Evolutionary conservation across 768 basidiomycete genomes (phyloP).

Genomic region (Hortiboletus campestris): DNA sequence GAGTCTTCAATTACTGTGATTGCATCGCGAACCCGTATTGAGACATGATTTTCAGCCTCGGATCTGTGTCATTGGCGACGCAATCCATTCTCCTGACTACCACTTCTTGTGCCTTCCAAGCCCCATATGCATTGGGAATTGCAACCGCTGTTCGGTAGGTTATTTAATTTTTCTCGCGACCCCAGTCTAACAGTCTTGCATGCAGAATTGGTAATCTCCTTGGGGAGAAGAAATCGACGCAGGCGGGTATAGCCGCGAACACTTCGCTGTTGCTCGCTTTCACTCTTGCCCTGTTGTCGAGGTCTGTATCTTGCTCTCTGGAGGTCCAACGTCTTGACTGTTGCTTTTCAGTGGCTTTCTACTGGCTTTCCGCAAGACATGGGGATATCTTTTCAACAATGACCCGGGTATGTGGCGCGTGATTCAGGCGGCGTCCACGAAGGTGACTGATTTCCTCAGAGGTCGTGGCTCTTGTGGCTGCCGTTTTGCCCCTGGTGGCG

Average conservation of each 20-base stretch:
- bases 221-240: not conserved
- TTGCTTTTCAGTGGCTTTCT: too few species aligned
- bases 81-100: not conserved
- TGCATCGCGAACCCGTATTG: too few species aligned
- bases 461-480: not conserved
- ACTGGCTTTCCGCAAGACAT: too few species aligned
- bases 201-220: not conserved
- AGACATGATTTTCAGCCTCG: too few species aligned
- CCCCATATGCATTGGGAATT: not conserved
- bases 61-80: not conserved
- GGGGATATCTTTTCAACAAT: not conserved
- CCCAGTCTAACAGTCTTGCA: too few species aligned
- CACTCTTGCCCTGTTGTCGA: too few species aligned
- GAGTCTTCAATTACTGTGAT: slow-evolving; percentile 14
- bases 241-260: too few species aligned
- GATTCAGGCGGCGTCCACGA: too few species aligned
- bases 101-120: too few species aligned
- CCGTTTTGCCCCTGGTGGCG: not conserved
- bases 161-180: not conserved
- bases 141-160: not conserved
- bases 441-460: not conserved
- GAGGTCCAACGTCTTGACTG: too few species aligned
- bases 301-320: too few species aligned
- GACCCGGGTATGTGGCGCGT: not conserved
- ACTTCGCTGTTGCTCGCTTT: too few species aligned